phyloP scores from a whole-genome alignment of 805 yeast species.

The Candida pseudofarinosa region DNA sequence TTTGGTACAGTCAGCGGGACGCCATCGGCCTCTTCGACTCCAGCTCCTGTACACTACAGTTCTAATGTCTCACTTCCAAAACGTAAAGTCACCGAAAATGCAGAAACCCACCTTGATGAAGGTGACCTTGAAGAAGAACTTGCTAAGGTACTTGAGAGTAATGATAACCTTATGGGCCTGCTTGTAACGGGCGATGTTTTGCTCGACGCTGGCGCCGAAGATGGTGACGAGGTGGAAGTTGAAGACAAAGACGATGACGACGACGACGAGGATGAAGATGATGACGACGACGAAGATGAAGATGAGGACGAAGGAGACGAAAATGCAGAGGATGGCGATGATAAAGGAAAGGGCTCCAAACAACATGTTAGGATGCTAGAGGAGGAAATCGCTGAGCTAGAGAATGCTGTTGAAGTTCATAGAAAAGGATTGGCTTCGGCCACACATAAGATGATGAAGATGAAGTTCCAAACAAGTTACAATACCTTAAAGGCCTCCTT shows the following conservation, averaged over 20 bases:
- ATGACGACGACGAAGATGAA: constrained; percentile 53
- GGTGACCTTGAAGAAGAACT: constrained; percentile 54
- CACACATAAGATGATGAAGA: constrained; percentile 78
- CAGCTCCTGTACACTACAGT: constrained; percentile 11
- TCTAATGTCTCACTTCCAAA: constrained; percentile 5
- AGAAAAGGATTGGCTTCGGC: constrained; percentile 68
- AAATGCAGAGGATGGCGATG: constrained; percentile 46
- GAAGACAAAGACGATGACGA: constrained; percentile 45
- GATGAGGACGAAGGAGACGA: constrained; percentile 52
- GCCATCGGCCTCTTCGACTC: constrained; percentile 27
- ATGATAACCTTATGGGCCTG: constrained; percentile 17
- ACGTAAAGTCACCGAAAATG: constrained; percentile 11
- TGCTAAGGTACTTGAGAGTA: constrained; percentile 50
- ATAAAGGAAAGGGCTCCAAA: constrained; percentile 51
- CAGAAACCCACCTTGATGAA: constrained; percentile 42
- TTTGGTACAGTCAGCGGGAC: constrained; percentile 18
- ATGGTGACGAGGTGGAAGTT: constrained; percentile 31
- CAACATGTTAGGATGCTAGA: constrained; percentile 57
- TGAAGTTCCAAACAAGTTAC: constrained; percentile 79
- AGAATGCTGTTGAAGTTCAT: constrained; percentile 70
- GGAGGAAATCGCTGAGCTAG: constrained; percentile 84
- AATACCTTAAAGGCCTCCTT: constrained; percentile 74
- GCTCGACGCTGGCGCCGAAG: constrained; percentile 11
- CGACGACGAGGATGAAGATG: constrained; percentile 50
- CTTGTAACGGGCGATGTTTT: constrained; percentile 3